phyloP scores from a whole-genome alignment of 2,329 filamentous ascomycete genomes.

The Fusarium dlaminii region DNA sequence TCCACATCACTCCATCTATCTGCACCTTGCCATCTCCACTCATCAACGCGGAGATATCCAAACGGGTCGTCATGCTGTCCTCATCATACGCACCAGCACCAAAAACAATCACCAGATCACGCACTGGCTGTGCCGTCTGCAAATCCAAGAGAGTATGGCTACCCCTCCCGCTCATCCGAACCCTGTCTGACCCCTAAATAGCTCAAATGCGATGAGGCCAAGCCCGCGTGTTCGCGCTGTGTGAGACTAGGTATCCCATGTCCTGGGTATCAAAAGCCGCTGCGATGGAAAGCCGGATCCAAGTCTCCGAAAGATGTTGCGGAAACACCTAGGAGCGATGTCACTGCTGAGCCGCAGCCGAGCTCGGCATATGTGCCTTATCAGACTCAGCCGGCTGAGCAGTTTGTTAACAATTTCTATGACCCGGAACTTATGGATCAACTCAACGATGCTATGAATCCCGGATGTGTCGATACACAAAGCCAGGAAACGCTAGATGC shows the following conservation, averaged over 20 bases:
- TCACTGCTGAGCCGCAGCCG: neutral
- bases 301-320: conserved; percentile 5
- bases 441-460: conserved; percentile 15
- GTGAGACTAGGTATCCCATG: conserved; percentile 36
- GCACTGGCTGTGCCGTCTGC: conserved; percentile 36
- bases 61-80: conserved; percentile 17
- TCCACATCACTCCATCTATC: conserved; percentile 12
- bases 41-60: conserved; percentile 21
- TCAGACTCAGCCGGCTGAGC: conserved; percentile 2
- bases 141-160: conserved; percentile 35
- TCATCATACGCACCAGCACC: conserved; percentile 20
- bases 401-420: conserved; percentile 16
- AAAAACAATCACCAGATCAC: conserved; percentile 36
- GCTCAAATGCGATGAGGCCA: conserved; percentile 37
- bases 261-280: conserved; percentile 34
- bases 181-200: conserved; percentile 8
- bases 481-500: conserved; percentile 8
- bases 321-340: conserved; percentile 6
- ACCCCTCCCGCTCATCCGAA: neutral
- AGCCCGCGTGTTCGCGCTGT: conserved; percentile 33
- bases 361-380: conserved; percentile 9
- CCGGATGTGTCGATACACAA: neutral
- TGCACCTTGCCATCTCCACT: conserved; percentile 29
- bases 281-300: conserved; percentile 27
- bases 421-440: conserved; percentile 19